Base-by-base conservation (phyloP, 805 yeast genomes). In the Tetrapisispora pingtungensis region DNA sequence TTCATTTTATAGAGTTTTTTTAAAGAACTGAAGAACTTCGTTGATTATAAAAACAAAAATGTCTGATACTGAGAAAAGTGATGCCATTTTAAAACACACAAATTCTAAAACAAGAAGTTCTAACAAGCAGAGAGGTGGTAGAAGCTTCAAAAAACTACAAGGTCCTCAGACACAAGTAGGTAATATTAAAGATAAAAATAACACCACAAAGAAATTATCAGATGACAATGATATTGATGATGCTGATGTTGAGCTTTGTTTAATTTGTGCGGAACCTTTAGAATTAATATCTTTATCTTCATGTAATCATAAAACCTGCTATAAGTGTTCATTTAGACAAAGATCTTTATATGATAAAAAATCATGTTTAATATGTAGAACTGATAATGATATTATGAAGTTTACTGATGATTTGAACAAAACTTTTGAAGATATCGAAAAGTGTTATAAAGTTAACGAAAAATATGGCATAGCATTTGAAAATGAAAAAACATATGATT, bases 221-320 rank as follows among this genome's bases (percentile, higher is more conserved):
- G 65, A 56, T 8, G 17, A 37, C 7, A 65, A 61, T 6, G 17
- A 37, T 13, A 65, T 60, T 6, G 65, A 59, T 14, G 62, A 62
- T 15, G 69, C 66, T 33, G 72, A 66, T n/a, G 62, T 54, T 8
- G 73, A 73, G 12, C 57, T 65, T 28, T 89, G 97, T 71, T 65
- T 88, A 19, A 84, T 93, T 46, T 93, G 99, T 67, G 93, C 97
- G 0, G 82, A 84, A 38, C 67, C 68, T 27, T 70, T 87, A 24
- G 51, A 54, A n/a, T 74, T 71, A 52, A 78, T 80, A 2, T 86
- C 95, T 0, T 56, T 84, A 10, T 75, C 93, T 1, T 84, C 87
- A 0, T 93, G 99, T 64, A 79, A 81, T 54, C 97, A 93, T 59
- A 73, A 70, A 30, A 78, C 88, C 0, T 93, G 99, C 62, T 85